Percentiles rank a stretch among this genome's conserved stretches.
phyloP scores from a whole-genome alignment of 225 moss, liverwort and hornwort genomes.

The Rhytidiadelphus loreus region DNA sequence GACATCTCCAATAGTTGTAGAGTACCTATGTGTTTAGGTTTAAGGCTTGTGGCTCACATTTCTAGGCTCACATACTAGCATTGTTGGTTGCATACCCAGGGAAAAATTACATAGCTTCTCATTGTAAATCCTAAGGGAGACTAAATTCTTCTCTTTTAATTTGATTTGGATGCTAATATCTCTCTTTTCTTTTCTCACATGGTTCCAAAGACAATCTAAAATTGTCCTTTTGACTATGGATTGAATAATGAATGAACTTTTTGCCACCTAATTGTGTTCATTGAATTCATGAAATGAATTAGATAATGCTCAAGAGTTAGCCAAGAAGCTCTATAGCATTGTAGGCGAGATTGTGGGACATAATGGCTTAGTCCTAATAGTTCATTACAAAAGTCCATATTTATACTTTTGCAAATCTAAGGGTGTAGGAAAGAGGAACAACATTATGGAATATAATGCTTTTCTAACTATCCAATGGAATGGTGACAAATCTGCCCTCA shows the following conservation, averaged over 20 bases:
- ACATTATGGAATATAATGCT: neutral
- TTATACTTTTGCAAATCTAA: neutral
- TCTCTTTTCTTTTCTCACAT: neutral
- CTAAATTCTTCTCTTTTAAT: neutral
- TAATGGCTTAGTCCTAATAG: neutral
- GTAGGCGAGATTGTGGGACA: too few relatives aligned
- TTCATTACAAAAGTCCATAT: neutral
- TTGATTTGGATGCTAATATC: neutral
- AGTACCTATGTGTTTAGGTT: too few relatives aligned
- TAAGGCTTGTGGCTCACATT: too few relatives aligned
- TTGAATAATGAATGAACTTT: neutral
- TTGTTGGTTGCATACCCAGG: too few relatives aligned
- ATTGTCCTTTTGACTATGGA: accelerated
- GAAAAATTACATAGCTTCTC: neutral
- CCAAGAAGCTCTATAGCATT: neutral
- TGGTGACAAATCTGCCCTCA: accelerated
- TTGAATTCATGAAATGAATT: neutral
- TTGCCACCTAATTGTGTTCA: neutral
- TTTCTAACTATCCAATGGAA: neutral
- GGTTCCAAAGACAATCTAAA: neutral
- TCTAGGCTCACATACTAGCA: too few relatives aligned
- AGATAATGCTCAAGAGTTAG: accelerated
- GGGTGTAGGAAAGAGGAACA: neutral
- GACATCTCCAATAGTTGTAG: too few relatives aligned
- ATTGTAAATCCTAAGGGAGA: accelerated